Base-by-base conservation (phyloP, 768 basidiomycete species). In the Lentinula boryana region DNA sequence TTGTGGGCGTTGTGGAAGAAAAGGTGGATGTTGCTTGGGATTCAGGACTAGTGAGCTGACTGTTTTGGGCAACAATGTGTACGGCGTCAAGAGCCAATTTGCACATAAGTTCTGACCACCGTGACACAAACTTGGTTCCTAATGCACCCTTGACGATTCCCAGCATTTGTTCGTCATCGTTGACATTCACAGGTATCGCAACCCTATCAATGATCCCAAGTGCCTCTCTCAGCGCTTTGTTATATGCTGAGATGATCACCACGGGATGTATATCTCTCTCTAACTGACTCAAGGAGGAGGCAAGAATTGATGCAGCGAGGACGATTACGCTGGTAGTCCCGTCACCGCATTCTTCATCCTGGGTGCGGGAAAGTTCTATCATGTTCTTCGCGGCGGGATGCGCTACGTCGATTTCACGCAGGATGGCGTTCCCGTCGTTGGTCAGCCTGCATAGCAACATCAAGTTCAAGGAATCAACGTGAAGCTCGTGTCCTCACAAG, bases 361-460 rank as follows among this genome's bases (percentile, higher is more conserved):
- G 97, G 1, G 97, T 98, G 70, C 97, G 77, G 67, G 93, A 93
- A 10, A 98, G 85, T 76, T 99, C 97, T 64, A 99, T 97, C 96
- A 99, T 98, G 66, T 95, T 97, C 79, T 98, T 99, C 27, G 97
- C 96, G 31, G 97, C 97, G 3, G 96, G 97, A 68, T 99, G 97
- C 2, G 95, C 95, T 33, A 99, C 97, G 66, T 99, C 97, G 66
- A 98, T 99, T 74, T 99, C 97, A 57, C 97, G 88, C 43, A 98
- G 78, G 64, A 99, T 98, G 2, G 97, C 95, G 68, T 99, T 98
- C n/a, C 97, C 96, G 69, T 99, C 96, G 72, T 98, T 98, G 2
- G 97, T 98, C 18, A 98, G 78, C 63, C 95, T 97, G 65, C 31
- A 33, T 35, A 31, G 43, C 23, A 52, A 44, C 40, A 44, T 61